Evolutionary conservation across 169 alveolate species (phyloP).

Genomic region (Eimeria sp.): DNA sequence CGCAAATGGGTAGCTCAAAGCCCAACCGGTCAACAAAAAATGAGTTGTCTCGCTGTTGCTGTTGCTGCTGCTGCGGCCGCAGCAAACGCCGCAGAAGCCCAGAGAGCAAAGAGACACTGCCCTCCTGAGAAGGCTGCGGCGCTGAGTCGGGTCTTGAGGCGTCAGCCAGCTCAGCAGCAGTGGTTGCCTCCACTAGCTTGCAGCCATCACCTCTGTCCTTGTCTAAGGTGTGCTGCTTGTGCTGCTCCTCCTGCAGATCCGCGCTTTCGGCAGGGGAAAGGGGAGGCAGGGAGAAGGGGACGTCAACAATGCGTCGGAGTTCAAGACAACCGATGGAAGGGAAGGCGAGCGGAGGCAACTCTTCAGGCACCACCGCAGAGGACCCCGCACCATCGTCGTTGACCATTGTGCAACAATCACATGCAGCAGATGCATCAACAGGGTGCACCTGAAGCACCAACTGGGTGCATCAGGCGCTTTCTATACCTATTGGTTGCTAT

Average conservation of each 20-base stretch:
- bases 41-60: conserved; percentile 32
- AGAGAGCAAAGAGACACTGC: background rate
- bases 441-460: background rate
- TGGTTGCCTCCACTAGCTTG: conserved; percentile 1
- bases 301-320: background rate
- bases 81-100: conserved; percentile 39
- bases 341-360: conserved; percentile 51
- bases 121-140: conserved; percentile 5
- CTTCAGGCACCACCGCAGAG: conserved; percentile 33
- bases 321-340: conserved; percentile 50
- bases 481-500: background rate
- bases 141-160: background rate
- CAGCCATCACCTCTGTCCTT: background rate
- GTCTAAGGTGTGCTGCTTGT: background rate
- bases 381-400: background rate
- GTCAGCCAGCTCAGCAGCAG: conserved; percentile 6
- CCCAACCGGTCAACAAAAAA: conserved; percentile 15
- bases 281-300: conserved; percentile 42
- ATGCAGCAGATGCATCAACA: background rate
- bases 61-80: conserved; percentile 34
- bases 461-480: background rate
- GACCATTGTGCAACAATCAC: background rate
- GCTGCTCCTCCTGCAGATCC: conserved; percentile 9
- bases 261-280: background rate
- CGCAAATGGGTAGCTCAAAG: conserved; percentile 61